phyloP scores from a whole-genome alignment of 495 filamentous ascomycete species.

The Cercophora newfieldiana region DNA sequence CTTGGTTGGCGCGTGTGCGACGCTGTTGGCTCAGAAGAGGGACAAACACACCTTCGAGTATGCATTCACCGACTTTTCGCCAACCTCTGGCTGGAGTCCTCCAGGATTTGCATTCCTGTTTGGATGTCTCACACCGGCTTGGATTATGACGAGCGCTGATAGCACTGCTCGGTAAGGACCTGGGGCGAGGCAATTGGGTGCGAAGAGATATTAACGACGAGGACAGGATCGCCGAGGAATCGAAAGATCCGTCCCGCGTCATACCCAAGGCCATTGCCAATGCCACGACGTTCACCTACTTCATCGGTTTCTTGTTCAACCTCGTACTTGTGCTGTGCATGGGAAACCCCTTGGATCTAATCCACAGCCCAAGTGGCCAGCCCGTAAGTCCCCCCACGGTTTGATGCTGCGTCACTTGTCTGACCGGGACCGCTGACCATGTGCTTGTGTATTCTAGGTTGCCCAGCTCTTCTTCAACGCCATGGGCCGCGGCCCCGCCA shows the following conservation, averaged over 20 bases:
- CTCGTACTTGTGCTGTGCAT: slow-evolving; percentile 64
- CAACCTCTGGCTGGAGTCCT: slow-evolving; percentile 62
- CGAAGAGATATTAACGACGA: background rate
- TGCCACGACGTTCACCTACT: slow-evolving; percentile 61
- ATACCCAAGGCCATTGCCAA: slow-evolving; percentile 61
- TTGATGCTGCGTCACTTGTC: background rate
- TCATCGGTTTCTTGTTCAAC: slow-evolving; percentile 62
- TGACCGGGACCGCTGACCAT: background rate
- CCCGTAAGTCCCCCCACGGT: slow-evolving; percentile 37
- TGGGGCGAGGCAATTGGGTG: background rate
- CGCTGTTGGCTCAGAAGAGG: slow-evolving; percentile 58
- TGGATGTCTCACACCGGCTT: slow-evolving; percentile 67
- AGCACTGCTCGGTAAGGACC: slow-evolving; percentile 32
- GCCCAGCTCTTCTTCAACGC: slow-evolving; percentile 65
- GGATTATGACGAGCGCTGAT: slow-evolving; percentile 55
- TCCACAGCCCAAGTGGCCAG: slow-evolving; percentile 51
- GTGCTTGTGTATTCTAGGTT: slow-evolving; percentile 27
- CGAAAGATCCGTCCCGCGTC: slow-evolving; percentile 57
- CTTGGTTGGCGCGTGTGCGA: slow-evolving; percentile 57
- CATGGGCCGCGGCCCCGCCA: slow-evolving; percentile 57
- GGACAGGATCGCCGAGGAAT: slow-evolving; percentile 59
- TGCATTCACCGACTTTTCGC: slow-evolving; percentile 63
- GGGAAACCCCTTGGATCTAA: slow-evolving; percentile 51
- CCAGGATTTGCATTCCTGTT: slow-evolving; percentile 68
- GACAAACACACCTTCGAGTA: slow-evolving; percentile 61